A percentile compares a stretch with the other conserved stretches of the same genome.
phyloP scores from a whole-genome alignment of 208 protist genomes.

The Leptomonas seymouri region DNA sequence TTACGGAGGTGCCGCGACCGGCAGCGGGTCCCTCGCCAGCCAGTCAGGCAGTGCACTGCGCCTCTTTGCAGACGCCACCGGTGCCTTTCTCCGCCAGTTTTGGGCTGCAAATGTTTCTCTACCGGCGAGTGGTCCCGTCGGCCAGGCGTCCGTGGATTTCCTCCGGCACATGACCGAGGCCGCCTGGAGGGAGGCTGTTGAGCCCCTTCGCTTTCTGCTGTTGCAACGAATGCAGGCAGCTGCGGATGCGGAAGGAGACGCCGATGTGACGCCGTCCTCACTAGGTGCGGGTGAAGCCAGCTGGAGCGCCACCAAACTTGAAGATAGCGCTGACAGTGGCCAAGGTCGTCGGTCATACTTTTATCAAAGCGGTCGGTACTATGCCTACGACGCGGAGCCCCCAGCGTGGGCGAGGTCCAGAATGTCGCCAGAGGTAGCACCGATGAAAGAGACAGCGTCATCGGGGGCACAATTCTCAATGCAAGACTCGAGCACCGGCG shows the following conservation, averaged over 20 bases:
- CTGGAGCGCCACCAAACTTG: too few relatives aligned
- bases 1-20: background rate
- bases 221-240: background rate
- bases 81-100: background rate
- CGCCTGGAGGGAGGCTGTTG: conserved; percentile 13
- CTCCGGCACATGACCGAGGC: conserved; percentile 11
- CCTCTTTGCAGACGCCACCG: background rate
- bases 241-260: background rate
- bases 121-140: background rate
- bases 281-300: too few relatives aligned
- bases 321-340: background rate
- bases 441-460: background rate
- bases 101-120: background rate
- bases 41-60: background rate
- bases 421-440: background rate
- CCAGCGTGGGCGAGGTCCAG: conserved; percentile 9
- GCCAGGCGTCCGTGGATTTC: background rate
- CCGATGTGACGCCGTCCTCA: background rate
- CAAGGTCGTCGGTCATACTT: conserved; percentile 17
- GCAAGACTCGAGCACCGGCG: background rate
- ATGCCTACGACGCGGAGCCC: conserved; percentile 28
- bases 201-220: conserved; percentile 20
- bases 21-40: too few relatives aligned
- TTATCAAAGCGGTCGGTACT: conserved; percentile 45
- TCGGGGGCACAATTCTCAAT: background rate